Evolutionary conservation across 2,329 filamentous ascomycete species (phyloP), one percentile per base, ranked within the genome.

Genomic region (Teratosphaeria pseudoeucalypti): DNA sequence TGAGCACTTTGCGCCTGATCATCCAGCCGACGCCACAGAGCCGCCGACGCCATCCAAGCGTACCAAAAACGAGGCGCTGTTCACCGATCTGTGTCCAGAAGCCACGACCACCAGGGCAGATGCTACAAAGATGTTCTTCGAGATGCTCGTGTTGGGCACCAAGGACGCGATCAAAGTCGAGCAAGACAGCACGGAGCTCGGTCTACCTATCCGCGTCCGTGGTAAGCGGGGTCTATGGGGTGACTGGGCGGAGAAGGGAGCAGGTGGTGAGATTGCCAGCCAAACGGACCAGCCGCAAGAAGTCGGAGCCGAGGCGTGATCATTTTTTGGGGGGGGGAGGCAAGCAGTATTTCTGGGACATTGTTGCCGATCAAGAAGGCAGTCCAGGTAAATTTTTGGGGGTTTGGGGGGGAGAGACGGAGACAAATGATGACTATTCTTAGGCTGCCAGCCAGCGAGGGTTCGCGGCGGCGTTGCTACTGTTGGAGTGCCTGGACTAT

Each of bases 91-190:
- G 55, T 82, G 96, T 37, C 94, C 94, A 0, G 90, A 95, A 75
- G 77, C 81, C 64, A 83, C 82, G 62, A 92, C 92, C 0, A 90
- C 83, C 65, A 89, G 90, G 74, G 88, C 88, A 9, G 94, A 97
- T 68, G 94, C 94, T 0, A 99, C 94, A 52, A 96, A 96, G 81
- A 96, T 99, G 91, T 99, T 99, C 78, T 99, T 99, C 69, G 94
- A 99, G 76, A 87, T 94, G 58, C 81, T 99, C 27, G 94, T 99
- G 2, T 81, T 99, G 54, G 94, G 92, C 5, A 99, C 94, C 52
- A 99, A 99, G 77, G 94, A 99, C 72, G 94, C 94, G 32, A 89
- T 99, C 76, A 96, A 96, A 76, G 90, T 97, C 29, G 92, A 97
- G 72, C 94, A 99, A 75, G 82, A 83, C 55, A 66, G 63, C 11